Conservation (phyloP, 257 asterid species). For the Solanum lignicaule region DNA sequence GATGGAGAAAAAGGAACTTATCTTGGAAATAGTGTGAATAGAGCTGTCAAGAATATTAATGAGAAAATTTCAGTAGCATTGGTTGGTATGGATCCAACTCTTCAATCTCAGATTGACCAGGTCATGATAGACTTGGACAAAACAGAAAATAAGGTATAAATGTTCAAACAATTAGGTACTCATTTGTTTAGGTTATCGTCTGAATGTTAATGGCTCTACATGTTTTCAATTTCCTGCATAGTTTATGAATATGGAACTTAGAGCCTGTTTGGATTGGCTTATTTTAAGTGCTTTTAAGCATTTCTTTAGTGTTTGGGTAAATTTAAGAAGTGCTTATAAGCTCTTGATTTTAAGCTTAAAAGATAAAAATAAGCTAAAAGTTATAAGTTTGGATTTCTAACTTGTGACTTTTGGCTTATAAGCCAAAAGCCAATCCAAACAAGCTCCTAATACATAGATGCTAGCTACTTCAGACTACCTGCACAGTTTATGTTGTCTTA, state of each 20-base stretch:
- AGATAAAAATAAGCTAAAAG: background rate
- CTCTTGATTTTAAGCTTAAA: background rate
- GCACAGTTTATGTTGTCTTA: background rate
- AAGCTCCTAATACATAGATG: background rate
- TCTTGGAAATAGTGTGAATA: constrained; percentile 91
- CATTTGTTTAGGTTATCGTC: background rate
- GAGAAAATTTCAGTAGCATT: constrained; percentile 94
- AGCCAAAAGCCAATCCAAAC: background rate
- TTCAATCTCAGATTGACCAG: constrained; percentile 96
- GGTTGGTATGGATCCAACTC: constrained; percentile 98
- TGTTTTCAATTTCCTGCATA: background rate
- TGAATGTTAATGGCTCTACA: background rate
- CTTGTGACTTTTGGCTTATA: background rate
- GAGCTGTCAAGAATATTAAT: constrained; percentile 88
- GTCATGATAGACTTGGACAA: constrained; percentile 98
- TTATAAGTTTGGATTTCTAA: background rate
- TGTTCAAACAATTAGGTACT: background rate
- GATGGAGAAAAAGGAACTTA: constrained; percentile 90
- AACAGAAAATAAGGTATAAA: constrained; percentile 80
- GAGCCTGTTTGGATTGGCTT: background rate
- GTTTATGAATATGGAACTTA: background rate
- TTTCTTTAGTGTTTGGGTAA: background rate
- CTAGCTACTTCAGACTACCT: background rate
- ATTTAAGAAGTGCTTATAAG: background rate
- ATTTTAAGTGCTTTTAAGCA: background rate